These are phyloP conservation scores for Artemisia tridentata DNA, from an alignment of 129 eudicot species.

Conservation along the genomic window DNA sequence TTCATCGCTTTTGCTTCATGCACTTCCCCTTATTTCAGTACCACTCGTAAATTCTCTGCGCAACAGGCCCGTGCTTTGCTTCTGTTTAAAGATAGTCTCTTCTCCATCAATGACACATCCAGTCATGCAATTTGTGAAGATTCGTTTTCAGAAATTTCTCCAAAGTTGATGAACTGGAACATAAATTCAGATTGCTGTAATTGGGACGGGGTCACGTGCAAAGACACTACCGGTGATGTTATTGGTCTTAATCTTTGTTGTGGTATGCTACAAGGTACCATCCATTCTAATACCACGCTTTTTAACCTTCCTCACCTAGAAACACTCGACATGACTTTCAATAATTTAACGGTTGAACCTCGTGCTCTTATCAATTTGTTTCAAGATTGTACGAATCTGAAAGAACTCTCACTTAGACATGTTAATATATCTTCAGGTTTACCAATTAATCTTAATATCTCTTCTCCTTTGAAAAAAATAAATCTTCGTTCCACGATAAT, in stretches of 20 bases:
- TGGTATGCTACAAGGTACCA: conserved; percentile 8
- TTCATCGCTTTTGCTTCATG: neutral
- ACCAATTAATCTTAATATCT: conserved; percentile 44
- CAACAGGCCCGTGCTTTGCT: conserved; percentile 7
- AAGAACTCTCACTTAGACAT: neutral
- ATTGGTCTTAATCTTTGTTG: neutral
- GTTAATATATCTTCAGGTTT: neutral
- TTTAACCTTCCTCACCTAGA: neutral
- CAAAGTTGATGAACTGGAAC: conserved; percentile 14
- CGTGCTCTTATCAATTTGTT: neutral
- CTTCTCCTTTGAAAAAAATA: neutral
- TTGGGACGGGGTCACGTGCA: conserved; percentile 1
- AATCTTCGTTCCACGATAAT: no score
- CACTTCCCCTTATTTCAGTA: neutral
- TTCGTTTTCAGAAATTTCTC: neutral
- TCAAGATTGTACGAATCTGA: neutral
- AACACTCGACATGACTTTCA: no score
- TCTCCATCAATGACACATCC: neutral
- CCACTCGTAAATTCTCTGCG: neutral
- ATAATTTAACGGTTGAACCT: neutral
- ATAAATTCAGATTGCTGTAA: neutral
- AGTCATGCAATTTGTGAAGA: neutral
- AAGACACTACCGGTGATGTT: neutral
- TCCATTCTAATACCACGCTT: conserved; percentile 1
- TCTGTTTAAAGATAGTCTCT: conserved; percentile 1